Evolutionary conservation across 495 filamentous ascomycete species (phyloP).

Genomic region (Neurospora cerealis): DNA sequence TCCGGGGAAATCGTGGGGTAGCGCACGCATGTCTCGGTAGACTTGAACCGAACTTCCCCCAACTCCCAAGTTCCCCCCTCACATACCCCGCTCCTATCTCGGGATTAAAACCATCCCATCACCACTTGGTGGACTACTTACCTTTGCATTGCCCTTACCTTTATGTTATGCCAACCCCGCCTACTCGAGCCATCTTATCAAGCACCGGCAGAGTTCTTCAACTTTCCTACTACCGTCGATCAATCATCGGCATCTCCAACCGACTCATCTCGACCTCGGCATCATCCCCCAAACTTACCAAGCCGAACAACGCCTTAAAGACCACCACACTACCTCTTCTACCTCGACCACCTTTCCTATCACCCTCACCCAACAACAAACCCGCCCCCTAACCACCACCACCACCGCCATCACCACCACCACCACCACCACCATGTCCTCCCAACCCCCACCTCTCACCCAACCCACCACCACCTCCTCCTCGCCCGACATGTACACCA

Average conservation of each 20-base stretch:
- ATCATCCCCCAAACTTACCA: not conserved
- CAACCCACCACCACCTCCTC: not conserved
- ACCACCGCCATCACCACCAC: not conserved
- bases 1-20: not conserved
- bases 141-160: not conserved
- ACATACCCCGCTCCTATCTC: not conserved
- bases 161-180: not conserved
- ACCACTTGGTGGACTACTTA: not conserved
- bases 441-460: not conserved
- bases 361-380: not conserved
- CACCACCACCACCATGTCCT: not conserved
- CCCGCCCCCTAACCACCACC: not conserved
- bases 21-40: not conserved
- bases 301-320: not conserved
- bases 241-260: not conserved
- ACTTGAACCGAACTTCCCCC: not conserved
- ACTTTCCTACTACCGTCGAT: not conserved
- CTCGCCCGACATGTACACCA: constrained; percentile 35
- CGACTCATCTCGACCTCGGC: not conserved
- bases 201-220: not conserved
- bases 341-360: not conserved
- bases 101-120: not conserved
- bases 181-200: not conserved
- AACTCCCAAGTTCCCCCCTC: not conserved
- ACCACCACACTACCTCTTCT: not conserved